phyloP scores from a whole-genome alignment of 176 grass and related monocot species.

The Puccinellia tenuiflora region DNA sequence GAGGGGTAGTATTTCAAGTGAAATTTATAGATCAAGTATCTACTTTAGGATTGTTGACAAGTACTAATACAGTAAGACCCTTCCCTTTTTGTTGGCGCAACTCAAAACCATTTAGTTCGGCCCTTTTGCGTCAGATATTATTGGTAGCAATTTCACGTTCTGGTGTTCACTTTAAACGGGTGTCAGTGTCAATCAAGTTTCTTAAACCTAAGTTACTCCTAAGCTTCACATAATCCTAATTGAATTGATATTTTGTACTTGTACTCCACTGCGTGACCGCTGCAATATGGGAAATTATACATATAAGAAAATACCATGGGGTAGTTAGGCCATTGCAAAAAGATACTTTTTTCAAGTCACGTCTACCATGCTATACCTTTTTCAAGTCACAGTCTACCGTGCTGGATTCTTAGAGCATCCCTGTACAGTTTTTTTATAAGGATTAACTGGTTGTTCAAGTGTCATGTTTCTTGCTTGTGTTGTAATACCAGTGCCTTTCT shows the following conservation, averaged over 20 bases:
- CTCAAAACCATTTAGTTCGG: not conserved
- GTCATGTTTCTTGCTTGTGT: not conserved
- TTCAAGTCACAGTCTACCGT: not conserved
- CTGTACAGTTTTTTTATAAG: not conserved
- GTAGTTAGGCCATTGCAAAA: not conserved
- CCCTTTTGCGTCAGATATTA: not conserved
- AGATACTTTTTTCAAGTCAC: not conserved
- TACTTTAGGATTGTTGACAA: not conserved
- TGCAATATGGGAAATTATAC: not conserved
- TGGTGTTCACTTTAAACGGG: not conserved
- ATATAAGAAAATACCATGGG: not conserved
- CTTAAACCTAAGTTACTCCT: not conserved
- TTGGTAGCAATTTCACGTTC: not conserved
- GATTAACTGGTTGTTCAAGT: not conserved
- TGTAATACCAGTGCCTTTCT: not conserved
- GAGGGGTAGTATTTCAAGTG: not conserved
- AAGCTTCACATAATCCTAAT: not conserved
- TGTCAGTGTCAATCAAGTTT: not conserved
- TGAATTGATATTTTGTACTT: not conserved
- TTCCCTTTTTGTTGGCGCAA: not conserved
- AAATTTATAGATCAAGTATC: not conserved
- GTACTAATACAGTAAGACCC: not conserved
- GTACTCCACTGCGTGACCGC: not conserved
- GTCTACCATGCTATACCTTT: not conserved
- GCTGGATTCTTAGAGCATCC: constrained; percentile 4